Evolutionary conservation across 2,329 filamentous ascomycete genomes (phyloP), one percentile per base, ranked within the genome.

Genomic region (Bipolaris oryzae): DNA sequence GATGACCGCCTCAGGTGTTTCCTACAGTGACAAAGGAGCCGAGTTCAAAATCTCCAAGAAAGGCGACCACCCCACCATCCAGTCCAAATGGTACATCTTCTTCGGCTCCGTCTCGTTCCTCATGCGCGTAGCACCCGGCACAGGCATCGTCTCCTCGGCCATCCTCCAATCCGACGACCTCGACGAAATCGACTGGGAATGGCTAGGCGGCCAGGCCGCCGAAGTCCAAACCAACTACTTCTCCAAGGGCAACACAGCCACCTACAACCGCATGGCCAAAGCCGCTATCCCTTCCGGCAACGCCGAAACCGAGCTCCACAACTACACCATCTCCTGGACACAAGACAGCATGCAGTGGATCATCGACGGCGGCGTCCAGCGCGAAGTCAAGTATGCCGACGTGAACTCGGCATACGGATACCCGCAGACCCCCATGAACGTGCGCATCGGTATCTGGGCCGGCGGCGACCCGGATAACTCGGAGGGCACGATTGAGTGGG

Each of bases 131-230:
- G 87, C 92, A 0, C 78, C 81, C 0, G 92, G 92, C 16, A 79
- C 79, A 6, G 92, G 92, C 48, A 88, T 96, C 61, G 85, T 96
- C 66, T 92, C 88, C 69, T 85, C 90, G 59, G 88, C 96, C 70
- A 93, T 96, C 73, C 83, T 94, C 75, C 83, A 95, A 63, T 94
- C 89, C 48, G 89, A 95, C 65, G 89, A 92, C 67, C 82, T 94
- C 11, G 92, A 96, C 73, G 91, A 96, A 77, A 87, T 96, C 39
- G 92, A 96, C 72, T 94, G 91, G 80, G 91, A 95, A 72, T 90
- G 91, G 70, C 82, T 92, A 55, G 91, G 91, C 42, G 83, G 83
- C 53, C 88, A 91, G 70, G 76, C 79, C 50, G 84, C 81, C 10
- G 77, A 82, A 33, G 89, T 85, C 5, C 83, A 90, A 67, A 88